Base-by-base conservation (phyloP, 78 protist genomes). In the Mastigamoeba balamuthi region DNA sequence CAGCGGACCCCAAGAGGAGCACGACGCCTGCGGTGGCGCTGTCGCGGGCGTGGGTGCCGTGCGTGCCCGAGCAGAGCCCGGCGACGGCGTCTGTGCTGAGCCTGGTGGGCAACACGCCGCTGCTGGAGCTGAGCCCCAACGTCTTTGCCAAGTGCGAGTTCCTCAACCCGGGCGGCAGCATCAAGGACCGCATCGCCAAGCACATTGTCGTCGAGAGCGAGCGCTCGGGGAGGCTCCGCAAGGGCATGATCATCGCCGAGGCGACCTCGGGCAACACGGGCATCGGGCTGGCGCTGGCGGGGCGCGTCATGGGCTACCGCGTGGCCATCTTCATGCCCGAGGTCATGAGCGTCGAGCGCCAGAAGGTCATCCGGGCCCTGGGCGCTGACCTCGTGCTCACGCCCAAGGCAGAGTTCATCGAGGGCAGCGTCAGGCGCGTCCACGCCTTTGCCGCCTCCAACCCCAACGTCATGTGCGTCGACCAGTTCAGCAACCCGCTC, bases 231-330 rank as follows among this genome's bases (percentile, higher is more conserved):
- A 40, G 82, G 30, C 87, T 95, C 72, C 66, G 69, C 68, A 86
- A 87, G 23, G 99, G 98, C 29, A 95, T 88, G 78, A 92, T 93
- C 0, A 43, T 96, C 58, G 91, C 94, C 68, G 99, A 96, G 84
- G 97, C 99, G 70, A 96, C 99, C 1, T 89, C 95, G 0, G 99
- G 99, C 33, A 96, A 96, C 88, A 96, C 99, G 23, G 97, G 97
- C 64, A 89, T 96, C 52, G 99, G 98, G 43, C 85, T 96, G 42
- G 96, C 99, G 4, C 75, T 96, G 38, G 86, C 95, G 28, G 91
- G 94, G 9, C 97, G 97, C 75, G 74, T 91, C 53, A 86, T 87
- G 76, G 99, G 99, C 17, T 94, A 94, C 80, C 81, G 86, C 38
- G 91, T 93, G 93, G 89, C 94, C 75, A 93, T 94, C 74, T 87